These are phyloP conservation scores for Elsinoe necatrix DNA, from an alignment of 2,329 filamentous ascomycete genomes.

Conservation along the genomic window DNA sequence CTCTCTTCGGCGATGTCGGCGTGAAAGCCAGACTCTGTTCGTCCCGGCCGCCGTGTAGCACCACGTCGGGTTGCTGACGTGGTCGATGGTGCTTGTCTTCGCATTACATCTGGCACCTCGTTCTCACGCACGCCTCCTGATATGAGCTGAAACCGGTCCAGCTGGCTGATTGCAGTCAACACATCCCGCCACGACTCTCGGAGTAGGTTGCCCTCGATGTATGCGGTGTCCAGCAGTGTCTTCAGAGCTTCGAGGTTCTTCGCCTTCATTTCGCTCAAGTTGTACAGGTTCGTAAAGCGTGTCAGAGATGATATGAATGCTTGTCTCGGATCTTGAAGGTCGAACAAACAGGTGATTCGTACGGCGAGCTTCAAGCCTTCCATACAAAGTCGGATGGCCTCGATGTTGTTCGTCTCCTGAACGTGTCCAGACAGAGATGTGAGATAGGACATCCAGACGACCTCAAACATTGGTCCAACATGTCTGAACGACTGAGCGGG, in stretches of 20 bases:
- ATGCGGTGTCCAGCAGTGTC: slow-evolving; percentile 80
- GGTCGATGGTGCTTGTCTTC: slow-evolving; percentile 43
- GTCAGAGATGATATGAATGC: slow-evolving; percentile 90
- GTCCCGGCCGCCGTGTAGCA: slow-evolving; percentile 44
- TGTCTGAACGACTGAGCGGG: slow-evolving; percentile 90
- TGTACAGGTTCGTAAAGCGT: slow-evolving; percentile 92
- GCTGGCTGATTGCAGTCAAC: slow-evolving; percentile 86
- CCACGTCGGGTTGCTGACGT: slow-evolving; percentile 54
- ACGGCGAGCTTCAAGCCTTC: slow-evolving; percentile 94
- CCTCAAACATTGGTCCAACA: slow-evolving; percentile 96
- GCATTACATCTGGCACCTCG: slow-evolving; percentile 82
- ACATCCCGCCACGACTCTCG: slow-evolving; percentile 93
- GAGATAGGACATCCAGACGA: slow-evolving; percentile 98
- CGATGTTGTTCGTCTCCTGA: slow-evolving; percentile 85
- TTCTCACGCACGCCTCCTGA: slow-evolving; percentile 91
- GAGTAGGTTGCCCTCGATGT: slow-evolving; percentile 83
- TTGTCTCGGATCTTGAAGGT: slow-evolving; percentile 83
- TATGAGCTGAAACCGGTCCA: slow-evolving; percentile 90
- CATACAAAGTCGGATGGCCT: slow-evolving; percentile 84
- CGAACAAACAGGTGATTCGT: slow-evolving; percentile 85
- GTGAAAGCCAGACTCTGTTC: slow-evolving; percentile 45
- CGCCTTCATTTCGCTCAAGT: slow-evolving; percentile 85
- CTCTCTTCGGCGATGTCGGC: slow-evolving; percentile 85
- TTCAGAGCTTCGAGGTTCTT: slow-evolving; percentile 96
- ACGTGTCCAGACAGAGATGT: slow-evolving; percentile 88